Percentiles rank a stretch among this genome's conserved stretches.
Evolutionary conservation across 2,329 filamentous ascomycete species (phyloP).

Genomic region (Grosmannia huntii): DNA sequence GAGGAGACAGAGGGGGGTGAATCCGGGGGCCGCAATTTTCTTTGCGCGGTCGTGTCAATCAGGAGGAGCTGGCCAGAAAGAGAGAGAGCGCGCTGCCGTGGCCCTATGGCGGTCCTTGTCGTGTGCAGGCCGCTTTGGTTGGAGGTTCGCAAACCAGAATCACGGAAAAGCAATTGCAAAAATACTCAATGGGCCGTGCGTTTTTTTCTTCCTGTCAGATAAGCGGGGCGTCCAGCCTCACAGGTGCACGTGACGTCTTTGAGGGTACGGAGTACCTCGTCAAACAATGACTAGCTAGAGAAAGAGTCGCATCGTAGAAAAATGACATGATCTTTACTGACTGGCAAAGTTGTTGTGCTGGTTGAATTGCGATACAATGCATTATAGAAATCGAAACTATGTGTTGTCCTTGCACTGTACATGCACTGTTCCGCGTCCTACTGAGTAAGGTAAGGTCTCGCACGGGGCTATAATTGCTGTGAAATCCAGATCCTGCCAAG

Average conservation of each 20-base stretch:
- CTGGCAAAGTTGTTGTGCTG: no score
- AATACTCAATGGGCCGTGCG: conserved; percentile 8
- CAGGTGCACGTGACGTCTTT: not conserved
- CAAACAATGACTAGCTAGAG: no score
- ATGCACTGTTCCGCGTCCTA: no score
- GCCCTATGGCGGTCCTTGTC: not conserved
- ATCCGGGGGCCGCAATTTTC: not conserved
- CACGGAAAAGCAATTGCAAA: not conserved
- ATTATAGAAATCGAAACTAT: no score
- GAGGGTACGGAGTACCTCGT: not conserved
- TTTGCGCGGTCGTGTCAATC: not conserved
- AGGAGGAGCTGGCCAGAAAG: not conserved
- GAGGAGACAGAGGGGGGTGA: not conserved
- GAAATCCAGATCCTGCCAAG: no score
- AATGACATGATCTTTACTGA: no score
- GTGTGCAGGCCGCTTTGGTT: not conserved
- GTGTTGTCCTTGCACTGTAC: no score
- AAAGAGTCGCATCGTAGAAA: no score
- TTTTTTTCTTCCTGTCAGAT: conserved; percentile 3
- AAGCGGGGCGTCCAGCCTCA: not conserved
- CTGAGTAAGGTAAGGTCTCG: no score
- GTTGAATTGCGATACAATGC: no score
- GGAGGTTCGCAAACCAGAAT: not conserved
- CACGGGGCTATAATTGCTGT: no score
- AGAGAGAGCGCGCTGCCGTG: not conserved